Evolutionary conservation across 768 basidiomycete genomes (phyloP), one percentile per base, ranked within the genome.

Genomic region (Neoboletus subvelutipes): DNA sequence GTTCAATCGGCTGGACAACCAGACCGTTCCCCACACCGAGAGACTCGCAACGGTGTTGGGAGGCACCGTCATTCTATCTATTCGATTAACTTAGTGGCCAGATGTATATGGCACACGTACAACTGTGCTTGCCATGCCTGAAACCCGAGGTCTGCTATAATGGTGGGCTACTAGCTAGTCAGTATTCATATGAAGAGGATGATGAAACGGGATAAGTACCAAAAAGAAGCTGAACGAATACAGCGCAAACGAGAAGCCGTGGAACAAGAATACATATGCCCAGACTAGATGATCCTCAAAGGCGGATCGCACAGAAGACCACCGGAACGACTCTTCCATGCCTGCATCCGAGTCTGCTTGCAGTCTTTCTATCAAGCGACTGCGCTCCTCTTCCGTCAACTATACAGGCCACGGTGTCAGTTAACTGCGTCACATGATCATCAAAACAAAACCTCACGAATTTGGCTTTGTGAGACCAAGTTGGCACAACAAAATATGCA

Each of bases 191-290:
- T 5, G 15, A 34, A 58, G 22, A 39, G 42, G 26, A 15, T 11
- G 48, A 20, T 18, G 41, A 33, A 45, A 34, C 17, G 26, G n/a
- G 10, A 59, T 36, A 43, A 60, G 10, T n/a, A 60, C 81, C 77
- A 84, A 58, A 70, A 85, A 86, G 8, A 86, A 69, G 66, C 81
- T 83, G 58, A 84, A 64, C 17, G 83, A 82, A 63, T 84, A 85
- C 22, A 82, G 62, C 11, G 79, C 82, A 60, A 83, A 84, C 3
- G 85, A 79, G 61, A 81, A 84, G 1, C 81, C 83, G 57, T 86
- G 84, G 69, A 85, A 85, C 1, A 85, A 71, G 20, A 84, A 62
- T 0, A 82, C 82, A 64, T 86, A 86, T 5, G 73, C 79, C 81
- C 83, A 84, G 15, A 83, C 80, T 17, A 85, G 71, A 55, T 80